Conservation (phyloP, 768 basidiomycete genomes). For the Grammothele lineata region DNA sequence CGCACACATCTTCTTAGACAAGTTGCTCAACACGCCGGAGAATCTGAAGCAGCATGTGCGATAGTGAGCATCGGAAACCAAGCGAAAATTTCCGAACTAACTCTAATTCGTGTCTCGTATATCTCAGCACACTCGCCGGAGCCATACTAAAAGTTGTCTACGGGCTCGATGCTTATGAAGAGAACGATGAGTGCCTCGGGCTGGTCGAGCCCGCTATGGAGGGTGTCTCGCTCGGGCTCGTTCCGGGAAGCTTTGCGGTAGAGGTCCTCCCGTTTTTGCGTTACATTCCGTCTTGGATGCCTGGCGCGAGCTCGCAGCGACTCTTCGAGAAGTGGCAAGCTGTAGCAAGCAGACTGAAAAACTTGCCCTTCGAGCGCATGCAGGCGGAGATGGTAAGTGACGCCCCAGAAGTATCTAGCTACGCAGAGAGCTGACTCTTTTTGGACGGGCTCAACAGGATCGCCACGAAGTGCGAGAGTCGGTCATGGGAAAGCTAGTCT, state of each 20-base stretch:
- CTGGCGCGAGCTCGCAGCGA: conserved; percentile 17
- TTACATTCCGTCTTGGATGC: conserved; percentile 19
- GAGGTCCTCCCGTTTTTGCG: conserved; percentile 24
- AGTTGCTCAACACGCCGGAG: neutral
- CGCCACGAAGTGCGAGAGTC: no score
- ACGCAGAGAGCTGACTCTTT: no score
- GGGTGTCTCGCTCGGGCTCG: conserved; percentile 1
- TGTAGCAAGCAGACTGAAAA: neutral
- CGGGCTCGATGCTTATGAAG: neutral
- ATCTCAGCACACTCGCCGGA: neutral
- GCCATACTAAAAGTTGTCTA: neutral
- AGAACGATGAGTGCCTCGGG: neutral
- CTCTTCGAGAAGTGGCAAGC: neutral
- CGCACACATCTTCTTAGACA: neutral
- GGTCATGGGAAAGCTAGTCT: no score
- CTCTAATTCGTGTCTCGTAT: neutral
- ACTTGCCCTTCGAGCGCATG: neutral
- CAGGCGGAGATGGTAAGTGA: neutral
- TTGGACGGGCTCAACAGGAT: no score
- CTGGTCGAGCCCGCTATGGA: neutral
- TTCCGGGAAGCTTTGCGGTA: conserved; percentile 21
- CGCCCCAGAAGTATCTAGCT: no score
- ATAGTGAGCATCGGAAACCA: conserved; percentile 3
- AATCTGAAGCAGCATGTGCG: conserved; percentile 3
- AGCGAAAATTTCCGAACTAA: no score